Percentiles rank a stretch among this genome's conserved stretches.
Conservation (phyloP, 2,329 filamentous ascomycete species). For the Nemania sp. region DNA sequence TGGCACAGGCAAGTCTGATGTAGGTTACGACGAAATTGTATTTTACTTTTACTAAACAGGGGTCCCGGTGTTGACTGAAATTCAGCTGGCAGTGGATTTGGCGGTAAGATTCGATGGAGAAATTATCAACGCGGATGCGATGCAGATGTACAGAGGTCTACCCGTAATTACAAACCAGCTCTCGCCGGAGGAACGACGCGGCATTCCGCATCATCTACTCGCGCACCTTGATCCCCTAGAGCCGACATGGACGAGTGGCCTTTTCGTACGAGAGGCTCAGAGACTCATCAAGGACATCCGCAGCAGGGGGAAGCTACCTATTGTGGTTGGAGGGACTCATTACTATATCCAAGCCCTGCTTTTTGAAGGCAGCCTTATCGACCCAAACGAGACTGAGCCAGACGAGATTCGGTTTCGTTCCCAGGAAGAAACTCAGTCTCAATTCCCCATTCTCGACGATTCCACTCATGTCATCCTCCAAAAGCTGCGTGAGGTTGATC, state of each 20-base stretch:
- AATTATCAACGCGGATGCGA: slow-evolving; percentile 95
- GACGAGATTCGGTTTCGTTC: slow-evolving; percentile 42
- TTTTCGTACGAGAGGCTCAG: slow-evolving; percentile 73
- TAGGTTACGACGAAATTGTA: slow-evolving; percentile 35
- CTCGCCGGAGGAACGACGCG: slow-evolving; percentile 71
- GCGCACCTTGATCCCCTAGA: slow-evolving; percentile 76
- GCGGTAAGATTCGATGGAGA: slow-evolving; percentile 85
- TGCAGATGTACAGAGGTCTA: slow-evolving; percentile 93
- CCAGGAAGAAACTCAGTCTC: slow-evolving; percentile 45
- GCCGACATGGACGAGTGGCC: slow-evolving; percentile 80
- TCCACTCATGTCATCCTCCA: slow-evolving; percentile 73
- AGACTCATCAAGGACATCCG: slow-evolving; percentile 77
- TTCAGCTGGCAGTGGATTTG: slow-evolving; percentile 86
- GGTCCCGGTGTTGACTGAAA: slow-evolving; percentile 18
- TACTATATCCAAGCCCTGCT: slow-evolving; percentile 92
- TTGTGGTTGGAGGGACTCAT: slow-evolving; percentile 91
- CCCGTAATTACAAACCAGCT: slow-evolving; percentile 97
- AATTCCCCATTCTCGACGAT: slow-evolving; percentile 73
- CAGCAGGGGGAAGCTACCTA: slow-evolving; percentile 76
- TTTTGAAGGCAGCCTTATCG: slow-evolving; percentile 73
- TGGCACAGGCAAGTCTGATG: slow-evolving; percentile 70
- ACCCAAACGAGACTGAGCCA: slow-evolving; percentile 37
- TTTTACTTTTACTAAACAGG: neutral
- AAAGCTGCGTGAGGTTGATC: slow-evolving; percentile 79
- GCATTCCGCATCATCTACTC: slow-evolving; percentile 85